Conservation (phyloP, 495 filamentous ascomycete genomes). For the Penicillium soppii region DNA sequence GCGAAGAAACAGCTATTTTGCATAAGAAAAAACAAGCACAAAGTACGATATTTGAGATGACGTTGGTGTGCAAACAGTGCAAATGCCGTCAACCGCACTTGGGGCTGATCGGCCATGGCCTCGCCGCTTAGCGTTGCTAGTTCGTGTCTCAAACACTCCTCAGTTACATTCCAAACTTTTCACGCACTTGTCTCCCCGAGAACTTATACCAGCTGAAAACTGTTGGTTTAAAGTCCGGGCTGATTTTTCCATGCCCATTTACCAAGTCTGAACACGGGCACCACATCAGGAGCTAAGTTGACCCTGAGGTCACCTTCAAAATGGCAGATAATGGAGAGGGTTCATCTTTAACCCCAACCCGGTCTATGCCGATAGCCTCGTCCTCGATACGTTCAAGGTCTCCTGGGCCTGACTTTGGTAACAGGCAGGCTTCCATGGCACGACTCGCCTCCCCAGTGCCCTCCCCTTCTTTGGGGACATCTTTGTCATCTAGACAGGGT, state of each 20-base stretch:
- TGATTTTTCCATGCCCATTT: conserved; percentile 8
- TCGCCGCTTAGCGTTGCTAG: conserved; percentile 3
- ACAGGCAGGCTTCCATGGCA: conserved; percentile 66
- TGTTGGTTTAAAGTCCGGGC: not conserved
- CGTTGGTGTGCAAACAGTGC: conserved; percentile 36
- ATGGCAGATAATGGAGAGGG: conserved; percentile 45
- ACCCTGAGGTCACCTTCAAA: conserved; percentile 12
- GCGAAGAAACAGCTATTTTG: not conserved
- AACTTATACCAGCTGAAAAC: not conserved
- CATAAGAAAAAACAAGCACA: conserved; percentile 3
- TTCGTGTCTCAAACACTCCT: conserved; percentile 8
- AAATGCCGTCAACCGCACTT: conserved; percentile 21
- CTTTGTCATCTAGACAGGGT: conserved; percentile 46
- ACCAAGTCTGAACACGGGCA: not conserved
- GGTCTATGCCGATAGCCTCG: conserved; percentile 39
- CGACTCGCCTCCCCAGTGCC: conserved; percentile 70
- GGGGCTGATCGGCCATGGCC: conserved; percentile 7
- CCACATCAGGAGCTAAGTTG: conserved; percentile 1
- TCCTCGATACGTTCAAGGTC: conserved; percentile 39
- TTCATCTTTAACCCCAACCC: conserved; percentile 30
- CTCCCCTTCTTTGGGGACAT: conserved; percentile 43
- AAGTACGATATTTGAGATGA: conserved; percentile 23
- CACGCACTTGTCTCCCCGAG: not conserved
- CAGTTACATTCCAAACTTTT: conserved; percentile 4
- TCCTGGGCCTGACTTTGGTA: conserved; percentile 46